Conservation (phyloP, 495 filamentous ascomycete genomes). For the Penicillium daleae region DNA sequence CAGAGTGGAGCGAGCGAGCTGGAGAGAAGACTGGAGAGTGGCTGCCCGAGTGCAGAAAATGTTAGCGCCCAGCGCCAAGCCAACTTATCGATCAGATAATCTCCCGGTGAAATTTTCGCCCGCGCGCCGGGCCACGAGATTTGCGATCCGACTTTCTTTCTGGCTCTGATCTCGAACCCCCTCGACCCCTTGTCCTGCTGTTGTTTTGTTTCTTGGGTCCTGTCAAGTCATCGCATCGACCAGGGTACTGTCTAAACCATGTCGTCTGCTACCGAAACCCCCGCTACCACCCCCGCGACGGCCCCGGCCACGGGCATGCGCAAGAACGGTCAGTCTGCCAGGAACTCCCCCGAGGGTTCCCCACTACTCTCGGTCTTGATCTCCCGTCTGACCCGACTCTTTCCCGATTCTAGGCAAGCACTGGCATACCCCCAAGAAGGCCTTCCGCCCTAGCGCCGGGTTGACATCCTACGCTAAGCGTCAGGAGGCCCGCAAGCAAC, state of each 20-base stretch:
- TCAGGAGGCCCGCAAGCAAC: constrained; percentile 61
- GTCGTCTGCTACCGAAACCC: constrained; percentile 27
- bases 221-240: not conserved
- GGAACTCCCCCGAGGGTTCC: constrained; percentile 2
- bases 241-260: constrained; percentile 16
- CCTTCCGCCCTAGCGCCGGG: constrained; percentile 84
- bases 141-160: constrained; percentile 3
- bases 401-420: constrained; percentile 71
- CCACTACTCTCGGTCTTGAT: constrained; percentile 19
- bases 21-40: not conserved
- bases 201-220: not conserved
- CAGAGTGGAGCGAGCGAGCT: constrained; percentile 19
- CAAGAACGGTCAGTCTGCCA: constrained; percentile 45
- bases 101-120: constrained; percentile 26
- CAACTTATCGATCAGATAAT: constrained; percentile 40
- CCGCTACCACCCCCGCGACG: constrained; percentile 26
- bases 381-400: constrained; percentile 28
- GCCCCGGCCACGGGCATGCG: constrained; percentile 44
- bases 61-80: constrained; percentile 29
- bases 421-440: constrained; percentile 81
- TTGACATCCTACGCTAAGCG: constrained; percentile 79
- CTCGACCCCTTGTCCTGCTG: not conserved
- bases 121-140: constrained; percentile 1
- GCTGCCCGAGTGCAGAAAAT: constrained; percentile 27
- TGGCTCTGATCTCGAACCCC: not conserved